A percentile compares a stretch with the other conserved stretches of the same genome.
Evolutionary conservation across 768 basidiomycete species (phyloP).

Genomic region (Rhizopogon roseolus): DNA sequence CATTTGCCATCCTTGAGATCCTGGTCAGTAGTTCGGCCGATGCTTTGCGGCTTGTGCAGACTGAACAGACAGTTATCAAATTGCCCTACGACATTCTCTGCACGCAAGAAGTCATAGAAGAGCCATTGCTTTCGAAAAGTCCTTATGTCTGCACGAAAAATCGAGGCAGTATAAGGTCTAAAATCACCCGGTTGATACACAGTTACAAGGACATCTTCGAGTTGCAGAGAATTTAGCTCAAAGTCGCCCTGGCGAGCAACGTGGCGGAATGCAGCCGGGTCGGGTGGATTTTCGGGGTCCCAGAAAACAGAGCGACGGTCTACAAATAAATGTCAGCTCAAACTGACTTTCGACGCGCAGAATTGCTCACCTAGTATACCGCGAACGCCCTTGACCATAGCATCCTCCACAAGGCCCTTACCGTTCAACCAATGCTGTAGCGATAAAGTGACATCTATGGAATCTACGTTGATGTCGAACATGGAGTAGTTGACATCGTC

Average conservation of each 20-base stretch:
- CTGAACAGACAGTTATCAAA: conserved; percentile 98
- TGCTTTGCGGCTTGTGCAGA: conserved; percentile 92
- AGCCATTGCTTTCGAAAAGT: conserved; percentile 89
- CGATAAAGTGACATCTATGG: conserved; percentile 92
- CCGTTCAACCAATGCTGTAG: conserved; percentile 93
- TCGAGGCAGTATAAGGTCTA: conserved; percentile 86
- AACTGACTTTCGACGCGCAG: background rate
- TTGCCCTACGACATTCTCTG: conserved; percentile 95
- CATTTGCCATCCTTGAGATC: conserved; percentile 81
- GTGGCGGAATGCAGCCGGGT: conserved; percentile 81
- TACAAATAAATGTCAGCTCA: conserved; percentile 22
- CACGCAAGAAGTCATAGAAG: conserved; percentile 87
- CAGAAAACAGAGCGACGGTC: conserved; percentile 85
- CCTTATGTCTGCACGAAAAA: conserved; percentile 88
- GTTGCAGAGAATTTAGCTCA: conserved; percentile 80
- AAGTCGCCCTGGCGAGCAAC: conserved; percentile 77
- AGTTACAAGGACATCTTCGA: conserved; percentile 92
- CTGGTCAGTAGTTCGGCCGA: conserved; percentile 84
- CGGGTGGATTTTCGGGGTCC: conserved; percentile 77
- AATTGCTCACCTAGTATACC: conserved; percentile 74
- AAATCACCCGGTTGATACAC: conserved; percentile 93
- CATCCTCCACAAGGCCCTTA: conserved; percentile 87
- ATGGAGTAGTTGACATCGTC: conserved; percentile 77
- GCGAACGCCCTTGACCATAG: conserved; percentile 89
- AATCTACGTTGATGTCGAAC: conserved; percentile 92